These are phyloP conservation scores for Paraphysoderma sedebokerense DNA, from an alignment of 371 early-diverging fungal genomes.

Conservation along the genomic window DNA sequence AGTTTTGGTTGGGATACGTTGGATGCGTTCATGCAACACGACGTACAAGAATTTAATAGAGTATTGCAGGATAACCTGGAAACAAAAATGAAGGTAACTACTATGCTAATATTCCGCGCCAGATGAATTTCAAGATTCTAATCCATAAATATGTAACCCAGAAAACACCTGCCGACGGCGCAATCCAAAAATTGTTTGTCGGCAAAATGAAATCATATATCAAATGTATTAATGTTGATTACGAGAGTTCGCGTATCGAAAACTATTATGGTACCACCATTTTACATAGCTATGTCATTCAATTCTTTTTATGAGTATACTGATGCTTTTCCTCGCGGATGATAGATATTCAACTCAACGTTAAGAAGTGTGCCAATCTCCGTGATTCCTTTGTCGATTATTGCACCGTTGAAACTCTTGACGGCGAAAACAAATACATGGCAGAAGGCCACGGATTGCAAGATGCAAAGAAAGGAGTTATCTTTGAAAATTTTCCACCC, in stretches of 20 bases:
- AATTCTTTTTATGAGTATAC: not conserved
- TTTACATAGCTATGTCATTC: not conserved
- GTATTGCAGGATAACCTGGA: constrained; percentile 91
- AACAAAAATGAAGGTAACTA: constrained; percentile 69
- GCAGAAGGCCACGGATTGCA: constrained; percentile 94
- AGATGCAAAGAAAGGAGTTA: constrained; percentile 92
- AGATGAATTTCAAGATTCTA: not conserved
- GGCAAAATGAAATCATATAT: constrained; percentile 93
- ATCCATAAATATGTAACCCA: constrained; percentile 6
- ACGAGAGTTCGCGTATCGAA: constrained; percentile 82
- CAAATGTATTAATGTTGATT: constrained; percentile 83
- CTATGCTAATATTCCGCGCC: not conserved
- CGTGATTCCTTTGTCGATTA: constrained; percentile 86
- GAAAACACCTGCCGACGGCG: constrained; percentile 83
- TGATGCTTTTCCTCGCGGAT: not conserved
- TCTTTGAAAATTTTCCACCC: constrained; percentile 87
- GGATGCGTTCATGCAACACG: constrained; percentile 93
- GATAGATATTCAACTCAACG: constrained; percentile 85
- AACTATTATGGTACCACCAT: constrained; percentile 52
- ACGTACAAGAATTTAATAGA: constrained; percentile 93
- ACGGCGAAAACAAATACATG: constrained; percentile 95
- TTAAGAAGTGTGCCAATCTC: constrained; percentile 78
- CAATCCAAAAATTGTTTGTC: constrained; percentile 71
- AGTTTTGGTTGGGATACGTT: constrained; percentile 94
- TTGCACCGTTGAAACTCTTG: constrained; percentile 71